Conservation (phyloP, 768 basidiomycete species). For the Suillus lakei region DNA sequence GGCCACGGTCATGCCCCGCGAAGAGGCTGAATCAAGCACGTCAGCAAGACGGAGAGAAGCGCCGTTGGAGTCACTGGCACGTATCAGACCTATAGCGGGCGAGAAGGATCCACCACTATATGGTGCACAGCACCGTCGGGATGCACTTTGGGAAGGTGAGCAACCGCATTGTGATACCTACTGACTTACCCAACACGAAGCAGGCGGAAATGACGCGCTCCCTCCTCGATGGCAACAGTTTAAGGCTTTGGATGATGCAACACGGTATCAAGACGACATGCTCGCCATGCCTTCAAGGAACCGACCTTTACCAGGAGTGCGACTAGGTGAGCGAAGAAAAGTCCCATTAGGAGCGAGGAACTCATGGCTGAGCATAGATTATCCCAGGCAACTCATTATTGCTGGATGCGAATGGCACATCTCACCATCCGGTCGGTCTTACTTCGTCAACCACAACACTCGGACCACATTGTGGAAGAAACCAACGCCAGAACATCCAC, state of each 20-base stretch:
- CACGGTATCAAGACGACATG: background rate
- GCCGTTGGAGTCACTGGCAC: background rate
- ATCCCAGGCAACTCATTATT: background rate
- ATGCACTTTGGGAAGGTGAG: background rate
- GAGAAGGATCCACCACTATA: background rate
- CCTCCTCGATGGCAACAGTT: background rate
- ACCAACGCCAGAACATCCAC: background rate
- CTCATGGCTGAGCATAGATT: background rate
- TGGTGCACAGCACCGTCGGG: background rate
- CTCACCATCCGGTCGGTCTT: constrained; percentile 1
- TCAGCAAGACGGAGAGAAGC: background rate
- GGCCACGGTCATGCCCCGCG: background rate
- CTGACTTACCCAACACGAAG: background rate
- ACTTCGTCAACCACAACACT: background rate
- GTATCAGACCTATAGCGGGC: background rate
- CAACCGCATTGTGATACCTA: background rate
- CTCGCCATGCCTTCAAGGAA: fast-evolving
- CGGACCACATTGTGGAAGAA: background rate
- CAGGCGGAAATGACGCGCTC: background rate
- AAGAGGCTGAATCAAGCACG: background rate
- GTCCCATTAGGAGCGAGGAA: no score
- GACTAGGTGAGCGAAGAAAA: background rate
- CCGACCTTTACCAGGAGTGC: constrained; percentile 3
- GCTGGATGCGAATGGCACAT: constrained; percentile 4
- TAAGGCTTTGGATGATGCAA: background rate